Percentiles rank a stretch among this genome's conserved stretches.
phyloP scores from a whole-genome alignment of 202 grass and related monocot species.

The Eragrostis tef region DNA sequence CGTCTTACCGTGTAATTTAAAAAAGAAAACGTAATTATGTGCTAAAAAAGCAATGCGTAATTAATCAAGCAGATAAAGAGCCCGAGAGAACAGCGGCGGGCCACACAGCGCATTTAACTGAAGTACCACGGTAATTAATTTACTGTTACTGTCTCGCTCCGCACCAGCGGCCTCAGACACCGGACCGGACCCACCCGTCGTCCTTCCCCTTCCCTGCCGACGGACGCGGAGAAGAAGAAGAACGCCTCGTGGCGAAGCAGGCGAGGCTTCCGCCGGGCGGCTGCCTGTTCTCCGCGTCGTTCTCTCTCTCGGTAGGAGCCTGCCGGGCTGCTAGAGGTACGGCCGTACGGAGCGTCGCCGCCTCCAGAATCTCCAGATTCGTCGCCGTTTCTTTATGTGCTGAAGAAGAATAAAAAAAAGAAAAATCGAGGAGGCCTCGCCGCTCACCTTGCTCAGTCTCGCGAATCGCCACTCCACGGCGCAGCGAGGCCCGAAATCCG shows the following conservation, averaged over 20 bases:
- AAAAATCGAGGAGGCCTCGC: neutral
- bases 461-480: neutral
- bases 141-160: too few species aligned
- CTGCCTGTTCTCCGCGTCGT: neutral
- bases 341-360: neutral
- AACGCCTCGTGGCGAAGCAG: neutral
- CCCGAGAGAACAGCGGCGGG: neutral
- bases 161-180: too few species aligned
- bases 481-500: neutral
- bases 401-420: neutral
- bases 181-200: neutral
- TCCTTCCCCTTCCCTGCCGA: neutral
- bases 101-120: neutral
- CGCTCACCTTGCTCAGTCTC: neutral
- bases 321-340: neutral
- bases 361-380: neutral
- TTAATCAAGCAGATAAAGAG: neutral
- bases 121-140: too few species aligned
- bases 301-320: neutral
- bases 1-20: too few species aligned
- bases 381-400: neutral
- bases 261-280: neutral
- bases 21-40: too few species aligned
- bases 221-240: neutral
- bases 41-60: too few species aligned